These are phyloP conservation scores for Blyttiomyces sp. DNA, from an alignment of 371 early-diverging fungal species.

Conservation along the genomic window DNA sequence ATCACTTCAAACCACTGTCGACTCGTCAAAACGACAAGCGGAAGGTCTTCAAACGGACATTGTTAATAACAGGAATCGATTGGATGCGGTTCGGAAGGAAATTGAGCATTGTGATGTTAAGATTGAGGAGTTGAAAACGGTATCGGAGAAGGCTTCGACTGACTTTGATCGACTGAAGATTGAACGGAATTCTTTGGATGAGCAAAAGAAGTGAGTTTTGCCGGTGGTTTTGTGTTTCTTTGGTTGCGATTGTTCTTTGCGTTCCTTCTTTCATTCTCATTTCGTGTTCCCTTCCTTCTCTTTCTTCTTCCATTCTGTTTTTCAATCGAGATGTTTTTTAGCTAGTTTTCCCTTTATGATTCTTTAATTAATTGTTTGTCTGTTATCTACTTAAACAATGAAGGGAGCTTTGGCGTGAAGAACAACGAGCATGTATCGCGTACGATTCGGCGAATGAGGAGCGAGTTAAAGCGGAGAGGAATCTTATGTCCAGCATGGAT, in stretches of 20 bases:
- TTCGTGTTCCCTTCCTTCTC: too few species aligned
- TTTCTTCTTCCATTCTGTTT: neutral
- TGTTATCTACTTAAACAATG: too few species aligned
- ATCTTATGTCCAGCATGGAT: constrained; percentile 72
- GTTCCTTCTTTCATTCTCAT: too few species aligned
- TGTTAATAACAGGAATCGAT: constrained; percentile 13
- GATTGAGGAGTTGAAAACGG: constrained; percentile 29
- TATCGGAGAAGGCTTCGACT: constrained; percentile 5
- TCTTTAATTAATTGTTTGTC: too few species aligned
- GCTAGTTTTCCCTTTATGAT: neutral
- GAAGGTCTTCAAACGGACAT: constrained; percentile 35
- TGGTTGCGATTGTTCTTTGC: too few species aligned
- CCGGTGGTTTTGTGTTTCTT: too few species aligned
- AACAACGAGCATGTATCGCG: constrained; percentile 70
- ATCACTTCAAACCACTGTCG: constrained; percentile 53
- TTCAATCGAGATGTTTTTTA: neutral
- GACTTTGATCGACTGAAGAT: constrained; percentile 13
- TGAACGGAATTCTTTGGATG: constrained; percentile 60
- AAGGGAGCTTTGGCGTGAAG: constrained; percentile 82
- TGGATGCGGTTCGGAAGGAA: constrained; percentile 32
- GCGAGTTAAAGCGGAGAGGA: constrained; percentile 69
- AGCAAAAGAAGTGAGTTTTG: constrained; percentile 62
- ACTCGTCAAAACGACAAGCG: constrained; percentile 51
- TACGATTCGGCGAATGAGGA: constrained; percentile 70
- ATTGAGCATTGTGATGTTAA: constrained; percentile 48